Conservation (phyloP, 2,329 filamentous ascomycete genomes). For the Aphanoascus verrucosus region DNA sequence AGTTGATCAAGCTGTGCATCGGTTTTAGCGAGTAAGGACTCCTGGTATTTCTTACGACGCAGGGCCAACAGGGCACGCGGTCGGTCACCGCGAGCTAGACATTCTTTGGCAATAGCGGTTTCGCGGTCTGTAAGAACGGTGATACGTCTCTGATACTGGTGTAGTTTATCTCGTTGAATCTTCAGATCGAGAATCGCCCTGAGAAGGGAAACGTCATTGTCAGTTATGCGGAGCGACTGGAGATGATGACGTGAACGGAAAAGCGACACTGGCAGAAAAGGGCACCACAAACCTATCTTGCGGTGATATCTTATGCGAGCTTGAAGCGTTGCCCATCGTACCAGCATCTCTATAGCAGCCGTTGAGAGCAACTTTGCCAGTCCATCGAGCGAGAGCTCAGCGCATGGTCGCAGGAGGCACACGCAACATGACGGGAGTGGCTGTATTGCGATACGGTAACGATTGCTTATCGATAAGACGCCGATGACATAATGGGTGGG, state of each 20-base stretch:
- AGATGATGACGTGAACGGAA: neutral
- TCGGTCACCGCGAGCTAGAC: conserved; percentile 71
- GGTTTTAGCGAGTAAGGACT: conserved; percentile 76
- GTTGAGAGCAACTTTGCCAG: neutral
- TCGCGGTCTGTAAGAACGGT: conserved; percentile 75
- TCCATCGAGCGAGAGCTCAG: neutral
- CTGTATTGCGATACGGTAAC: conserved; percentile 3
- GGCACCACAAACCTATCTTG: conserved; percentile 66
- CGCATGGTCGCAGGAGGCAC: neutral
- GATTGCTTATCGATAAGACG: conserved; percentile 13
- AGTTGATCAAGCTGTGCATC: conserved; percentile 90
- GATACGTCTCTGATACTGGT: conserved; percentile 90
- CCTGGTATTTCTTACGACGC: conserved; percentile 92
- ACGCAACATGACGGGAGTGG: neutral
- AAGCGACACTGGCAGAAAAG: neutral
- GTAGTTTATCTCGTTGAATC: conserved; percentile 90
- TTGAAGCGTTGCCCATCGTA: conserved; percentile 54
- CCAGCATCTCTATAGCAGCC: conserved; percentile 22
- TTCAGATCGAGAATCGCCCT: conserved; percentile 98
- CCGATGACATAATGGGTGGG: conserved; percentile 1
- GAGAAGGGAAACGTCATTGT: conserved; percentile 8
- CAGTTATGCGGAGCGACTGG: neutral
- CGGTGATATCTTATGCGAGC: conserved; percentile 55
- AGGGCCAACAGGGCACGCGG: conserved; percentile 73
- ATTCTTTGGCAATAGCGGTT: conserved; percentile 72